phyloP scores from a whole-genome alignment of 306 rosid genomes.

The Astragalus membranaceus region DNA sequence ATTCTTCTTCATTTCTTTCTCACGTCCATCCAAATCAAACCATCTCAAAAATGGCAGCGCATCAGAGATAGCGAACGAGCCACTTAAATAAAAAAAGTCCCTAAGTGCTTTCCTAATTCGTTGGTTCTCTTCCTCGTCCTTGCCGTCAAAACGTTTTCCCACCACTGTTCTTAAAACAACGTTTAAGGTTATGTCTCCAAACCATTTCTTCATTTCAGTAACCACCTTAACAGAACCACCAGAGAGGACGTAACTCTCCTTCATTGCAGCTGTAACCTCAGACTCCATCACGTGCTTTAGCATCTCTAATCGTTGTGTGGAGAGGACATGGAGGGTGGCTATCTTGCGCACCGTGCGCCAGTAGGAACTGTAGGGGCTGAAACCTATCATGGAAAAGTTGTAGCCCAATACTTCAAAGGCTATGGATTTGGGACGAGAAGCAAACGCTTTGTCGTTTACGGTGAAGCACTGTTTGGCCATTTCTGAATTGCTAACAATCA shows the following conservation, averaged over 20 bases:
- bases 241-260: not conserved
- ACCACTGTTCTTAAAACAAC: conserved; percentile 10
- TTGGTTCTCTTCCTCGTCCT: conserved; percentile 1
- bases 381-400: conserved; percentile 19
- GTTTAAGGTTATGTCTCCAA: conserved; percentile 9
- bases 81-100: not conserved
- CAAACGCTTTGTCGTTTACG: conserved; percentile 18
- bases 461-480: conserved; percentile 32
- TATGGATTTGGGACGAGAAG: conserved; percentile 18
- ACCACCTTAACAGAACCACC: not conserved
- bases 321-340: conserved; percentile 14
- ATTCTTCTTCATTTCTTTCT: conserved; percentile 25
- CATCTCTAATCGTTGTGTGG: conserved; percentile 9
- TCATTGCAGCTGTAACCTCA: conserved; percentile 8
- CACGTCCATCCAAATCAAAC: conserved; percentile 36
- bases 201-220: conserved; percentile 37
- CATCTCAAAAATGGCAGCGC: conserved; percentile 35
- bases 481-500: conserved; percentile 20
- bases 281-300: conserved; percentile 13
- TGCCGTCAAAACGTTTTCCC: conserved; percentile 19
- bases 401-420: conserved; percentile 23
- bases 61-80: conserved; percentile 13
- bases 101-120: not conserved
- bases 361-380: conserved; percentile 26
- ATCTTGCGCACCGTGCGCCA: conserved; percentile 45